phyloP scores from a whole-genome alignment of 805 yeast species.

The Pichia eremophila region DNA sequence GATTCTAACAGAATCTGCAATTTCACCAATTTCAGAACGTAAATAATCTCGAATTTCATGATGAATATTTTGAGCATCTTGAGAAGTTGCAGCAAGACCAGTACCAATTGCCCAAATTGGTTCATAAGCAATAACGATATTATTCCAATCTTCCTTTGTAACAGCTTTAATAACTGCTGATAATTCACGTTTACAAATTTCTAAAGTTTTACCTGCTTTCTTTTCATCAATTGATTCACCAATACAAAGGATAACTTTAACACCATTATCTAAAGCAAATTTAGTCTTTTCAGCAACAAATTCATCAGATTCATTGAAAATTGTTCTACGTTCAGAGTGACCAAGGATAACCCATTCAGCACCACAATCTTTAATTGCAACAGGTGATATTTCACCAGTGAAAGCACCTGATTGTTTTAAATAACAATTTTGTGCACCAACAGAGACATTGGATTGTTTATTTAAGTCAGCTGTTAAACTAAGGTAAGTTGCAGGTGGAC shows the following conservation, averaged over 20 bases:
- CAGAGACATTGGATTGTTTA: constrained; percentile 62
- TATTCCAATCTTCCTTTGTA: constrained; percentile 61
- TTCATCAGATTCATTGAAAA: constrained; percentile 84
- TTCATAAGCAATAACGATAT: constrained; percentile 94
- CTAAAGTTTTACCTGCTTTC: constrained; percentile 77
- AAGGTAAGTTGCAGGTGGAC: constrained; percentile 94
- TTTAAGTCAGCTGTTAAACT: constrained; percentile 60
- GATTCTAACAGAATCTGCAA: constrained; percentile 76
- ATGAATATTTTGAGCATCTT: constrained; percentile 96
- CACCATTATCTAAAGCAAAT: constrained; percentile 83
- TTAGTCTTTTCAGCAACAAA: constrained; percentile 89
- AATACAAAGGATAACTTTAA: constrained; percentile 89
- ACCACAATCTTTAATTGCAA: constrained; percentile 81
- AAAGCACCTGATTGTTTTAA: constrained; percentile 87
- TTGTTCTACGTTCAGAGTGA: constrained; percentile 97
- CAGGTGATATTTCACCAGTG: constrained; percentile 95
- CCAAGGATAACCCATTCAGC: constrained; percentile 94
- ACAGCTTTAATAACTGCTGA: constrained; percentile 77
- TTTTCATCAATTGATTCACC: constrained; percentile 97
- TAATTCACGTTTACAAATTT: constrained; percentile 82
- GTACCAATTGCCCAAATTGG: constrained; percentile 99
- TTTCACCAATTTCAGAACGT: constrained; percentile 67
- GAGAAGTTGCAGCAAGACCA: constrained; percentile 97
- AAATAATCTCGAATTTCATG: constrained; percentile 78
- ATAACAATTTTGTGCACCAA: constrained; percentile 90